phyloP scores from a whole-genome alignment of 1,139 yeast genomes.

The Scheffersomyces illinoinensis region DNA sequence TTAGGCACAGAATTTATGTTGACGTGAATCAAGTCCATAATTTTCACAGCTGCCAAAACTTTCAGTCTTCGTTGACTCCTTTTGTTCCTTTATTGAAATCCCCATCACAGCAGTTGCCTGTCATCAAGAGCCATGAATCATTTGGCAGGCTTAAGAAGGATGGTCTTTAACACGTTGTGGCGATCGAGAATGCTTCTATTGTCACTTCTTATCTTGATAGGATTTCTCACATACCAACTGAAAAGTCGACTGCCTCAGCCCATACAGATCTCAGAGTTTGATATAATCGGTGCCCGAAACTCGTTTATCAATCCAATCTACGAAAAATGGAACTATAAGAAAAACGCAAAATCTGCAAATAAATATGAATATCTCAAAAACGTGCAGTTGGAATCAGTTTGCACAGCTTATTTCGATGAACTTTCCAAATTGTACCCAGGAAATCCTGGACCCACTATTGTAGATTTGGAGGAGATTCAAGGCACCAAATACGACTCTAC shows the following conservation, averaged over 20 bases:
- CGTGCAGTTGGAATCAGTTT: neutral
- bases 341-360: neutral
- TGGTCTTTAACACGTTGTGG: neutral
- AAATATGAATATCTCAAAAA: neutral
- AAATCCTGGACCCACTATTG: constrained; percentile 9
- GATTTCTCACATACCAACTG: constrained; percentile 3
- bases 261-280: neutral
- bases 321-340: neutral
- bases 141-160: neutral
- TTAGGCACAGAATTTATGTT: neutral
- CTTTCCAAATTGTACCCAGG: constrained; percentile 8
- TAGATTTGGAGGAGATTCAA: constrained; percentile 18
- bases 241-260: neutral
- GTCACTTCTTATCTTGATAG: neutral
- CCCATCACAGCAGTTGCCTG: neutral
- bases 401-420: constrained; percentile 15
- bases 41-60: neutral
- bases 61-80: neutral
- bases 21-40: neutral
- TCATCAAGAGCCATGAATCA: neutral
- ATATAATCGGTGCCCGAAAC: neutral
- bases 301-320: neutral
- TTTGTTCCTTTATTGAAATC: neutral
- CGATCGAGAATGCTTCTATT: neutral
- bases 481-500: constrained; percentile 17